Base-by-base conservation (phyloP, 2,329 filamentous ascomycete genomes). In the Exophiala sp. region DNA sequence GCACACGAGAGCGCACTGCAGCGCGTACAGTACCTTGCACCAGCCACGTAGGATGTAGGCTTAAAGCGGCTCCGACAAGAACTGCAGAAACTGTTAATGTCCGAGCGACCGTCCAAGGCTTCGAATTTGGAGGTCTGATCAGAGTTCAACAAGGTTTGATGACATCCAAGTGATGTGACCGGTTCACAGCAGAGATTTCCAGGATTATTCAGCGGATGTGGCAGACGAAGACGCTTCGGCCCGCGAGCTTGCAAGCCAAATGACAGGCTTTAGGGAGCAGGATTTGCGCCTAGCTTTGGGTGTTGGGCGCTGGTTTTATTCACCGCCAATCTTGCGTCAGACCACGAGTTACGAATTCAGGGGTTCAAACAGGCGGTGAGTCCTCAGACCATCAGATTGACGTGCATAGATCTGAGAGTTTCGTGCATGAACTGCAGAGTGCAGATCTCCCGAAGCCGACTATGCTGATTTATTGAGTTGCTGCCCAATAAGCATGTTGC, bases 271-370 rank as follows among this genome's bases (percentile, higher is more conserved):
- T 4, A 9, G 10, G 39, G 39, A 10, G 20, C 12, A 8, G 29
- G 29, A 20, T n/a, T 12, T 12, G n/a, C 10, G 6, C n/a, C 11
- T 47, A 34, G 33, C 33, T 11, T 47, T 47, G 9, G 14, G n/a
- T 47, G 29, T 36, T 35, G 21, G 47, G 4, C 33, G 24, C 18
- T 49, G 24, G 5, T 29, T 18, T 14, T 14, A 14, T 49, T 58
- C 52, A 58, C 52, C 52, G 56, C 56, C 52, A 52, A 29, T 52
- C 52, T 58, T 58, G 56, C 56, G 56, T 58, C 56, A 58, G 46
- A 41, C 47, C 43, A 55, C 56, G 49, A 54, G 52, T 32, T 36
- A 20, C 21, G 12, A 10, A 24, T 33, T 36, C 6, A 36, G 35
- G 42, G 47, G 47, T 34, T 12, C 35, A 43, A 44, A 39, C 18